These are phyloP conservation scores for Sporothrix euskadiensis DNA, from an alignment of 2,329 filamentous ascomycete genomes.

Conservation along the genomic window DNA sequence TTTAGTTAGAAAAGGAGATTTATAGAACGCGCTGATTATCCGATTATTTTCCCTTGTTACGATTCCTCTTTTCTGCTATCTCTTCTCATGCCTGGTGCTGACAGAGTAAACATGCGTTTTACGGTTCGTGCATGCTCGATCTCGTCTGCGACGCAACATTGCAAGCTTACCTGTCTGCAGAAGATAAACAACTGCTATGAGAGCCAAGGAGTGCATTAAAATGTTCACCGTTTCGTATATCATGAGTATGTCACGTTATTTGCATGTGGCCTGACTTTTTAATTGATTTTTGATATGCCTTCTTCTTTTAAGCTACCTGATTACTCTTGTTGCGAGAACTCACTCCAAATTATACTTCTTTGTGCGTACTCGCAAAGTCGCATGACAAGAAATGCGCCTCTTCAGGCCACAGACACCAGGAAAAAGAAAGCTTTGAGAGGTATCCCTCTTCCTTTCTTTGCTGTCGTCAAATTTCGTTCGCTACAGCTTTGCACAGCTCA, in stretches of 20 bases:
- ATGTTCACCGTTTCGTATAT: neutral
- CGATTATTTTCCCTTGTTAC: neutral
- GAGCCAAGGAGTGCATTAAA: neutral
- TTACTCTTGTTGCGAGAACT: neutral
- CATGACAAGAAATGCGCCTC: neutral
- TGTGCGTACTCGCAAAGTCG: neutral
- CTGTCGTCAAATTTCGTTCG: neutral
- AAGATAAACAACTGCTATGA: neutral
- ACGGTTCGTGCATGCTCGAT: neutral
- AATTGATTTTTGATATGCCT: neutral
- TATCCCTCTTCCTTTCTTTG: neutral
- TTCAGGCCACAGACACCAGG: neutral
- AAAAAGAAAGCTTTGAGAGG: neutral
- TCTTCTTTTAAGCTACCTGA: neutral
- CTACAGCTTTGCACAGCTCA: neutral
- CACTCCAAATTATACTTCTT: neutral
- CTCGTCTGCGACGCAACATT: neutral
- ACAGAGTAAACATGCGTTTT: neutral
- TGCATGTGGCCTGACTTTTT: neutral
- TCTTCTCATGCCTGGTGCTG: neutral
- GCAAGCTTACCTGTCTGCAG: neutral
- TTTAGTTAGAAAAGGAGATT: conserved; percentile 20
- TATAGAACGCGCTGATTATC: conserved; percentile 19
- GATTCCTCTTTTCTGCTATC: neutral
- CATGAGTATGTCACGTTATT: neutral